Base-by-base conservation (phyloP, 345 rosid species). In the Ceriops tagal region DNA sequence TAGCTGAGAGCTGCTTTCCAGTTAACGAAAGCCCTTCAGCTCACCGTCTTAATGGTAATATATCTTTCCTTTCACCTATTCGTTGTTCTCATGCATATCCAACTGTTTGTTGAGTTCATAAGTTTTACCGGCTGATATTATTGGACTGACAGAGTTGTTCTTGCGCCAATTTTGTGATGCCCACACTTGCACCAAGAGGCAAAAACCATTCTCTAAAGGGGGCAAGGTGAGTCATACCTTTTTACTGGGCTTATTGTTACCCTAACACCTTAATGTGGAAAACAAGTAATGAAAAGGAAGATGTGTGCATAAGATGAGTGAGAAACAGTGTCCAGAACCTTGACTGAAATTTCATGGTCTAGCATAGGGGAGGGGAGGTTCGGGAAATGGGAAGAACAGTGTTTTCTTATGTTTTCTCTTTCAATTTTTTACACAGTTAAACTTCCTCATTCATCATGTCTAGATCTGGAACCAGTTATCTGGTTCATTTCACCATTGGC, bases 141-240 rank as follows among this genome's bases (percentile, higher is more conserved):
- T 27, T 58, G 61, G 34, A 39, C 26, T 43, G 30, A 13, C 71
- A 76, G 79, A 76, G 51, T n/a, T 71, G 26, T 76, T 76, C 65
- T 66, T 76, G 67, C 79, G 71, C 2, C 79, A 76, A 70, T 76
- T 76, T 56, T 76, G 79, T 61, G 79, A 76, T 61, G 71, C 79
- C 64, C 79, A 70, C 68, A 65, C 79, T 30, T 76, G 79, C 68
- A 35, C 61, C 30, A 67, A 71, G 55, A 53, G 31, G 5, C 72
- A 13, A 39, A 76, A 71, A 19, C 79, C 75, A 6, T 76, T 76
- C 57, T 26, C 75, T 22, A 65, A 46, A 71, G 75, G 79, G 22
- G 68, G 79, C 39, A 71, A 76, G 75, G 79, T 76, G 37, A 56
- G 52, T 49, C 47, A 39, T 47, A 64, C 27, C 24, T 20, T 52